Base-by-base conservation (phyloP, 805 yeast species). In the Yamadazyma sp. region DNA sequence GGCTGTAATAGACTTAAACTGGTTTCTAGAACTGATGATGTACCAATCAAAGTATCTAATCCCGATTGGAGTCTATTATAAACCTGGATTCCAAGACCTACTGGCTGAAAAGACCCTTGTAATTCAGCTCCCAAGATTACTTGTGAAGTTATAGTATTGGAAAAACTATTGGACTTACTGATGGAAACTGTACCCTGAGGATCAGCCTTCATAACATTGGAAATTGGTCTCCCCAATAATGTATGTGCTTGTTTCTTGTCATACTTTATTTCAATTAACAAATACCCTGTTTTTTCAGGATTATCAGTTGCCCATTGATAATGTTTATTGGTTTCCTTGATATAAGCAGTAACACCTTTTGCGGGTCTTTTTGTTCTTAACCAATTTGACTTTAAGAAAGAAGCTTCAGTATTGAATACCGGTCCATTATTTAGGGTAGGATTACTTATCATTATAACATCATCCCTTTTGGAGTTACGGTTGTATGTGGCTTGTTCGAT, bases 91-190 rank as follows among this genome's bases (percentile, higher is more conserved):
- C 11, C 30, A 6, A 27, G 7, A 5, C 10, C 20, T 5, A 9
- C 7, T 9, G 10, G 12, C 20, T 24, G 33, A 11, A 22, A 22
- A n/a, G 21, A 35, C 23, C 25, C 30, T 19, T 9, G 2, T 16
- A 11, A 35, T 3, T 3, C 15, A 13, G 3, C 6, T 29, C 9
- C 27, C 31, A 8, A 35, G 7, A 13, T 20, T 25, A 15, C 31
- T 30, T 12, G 27, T 27, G 9, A 27, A 28, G 9, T 23, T 15
- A 21, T 31, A 31, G n/a, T 16, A 28, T 9, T 22, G 29, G 5
- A 36, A 8, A 10, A 29, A 31, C 9, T 38, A 20, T 33, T 43
- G 17, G 26, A 30, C 20, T 43, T 43, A n/a, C 23, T 19, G 17
- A 43, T 27, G 23, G 33, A 18, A 9, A 38, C 33, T 1, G 38